phyloP scores from a whole-genome alignment of 1,139 yeast genomes.

The Casaregolazyma suthepensis region DNA sequence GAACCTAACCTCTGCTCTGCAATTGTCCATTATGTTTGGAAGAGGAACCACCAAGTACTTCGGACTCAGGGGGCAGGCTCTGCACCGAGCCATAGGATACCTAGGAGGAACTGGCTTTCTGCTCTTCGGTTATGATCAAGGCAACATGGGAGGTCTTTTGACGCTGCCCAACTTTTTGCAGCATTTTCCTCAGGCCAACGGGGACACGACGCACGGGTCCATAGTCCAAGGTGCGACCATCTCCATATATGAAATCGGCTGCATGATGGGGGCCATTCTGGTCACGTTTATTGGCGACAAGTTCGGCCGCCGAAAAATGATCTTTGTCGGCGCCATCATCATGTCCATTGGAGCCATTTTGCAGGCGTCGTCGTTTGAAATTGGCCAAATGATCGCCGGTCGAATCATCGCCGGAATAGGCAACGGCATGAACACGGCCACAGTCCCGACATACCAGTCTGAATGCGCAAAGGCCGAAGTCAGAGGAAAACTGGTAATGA shows the following conservation, averaged over 20 bases:
- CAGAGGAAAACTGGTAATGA: conserved; percentile 60
- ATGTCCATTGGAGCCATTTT: conserved; percentile 58
- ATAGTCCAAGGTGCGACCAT: conserved; percentile 22
- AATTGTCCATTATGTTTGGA: neutral
- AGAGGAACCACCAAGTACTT: conserved; percentile 29
- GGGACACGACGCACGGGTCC: conserved; percentile 6
- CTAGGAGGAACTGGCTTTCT: conserved; percentile 53
- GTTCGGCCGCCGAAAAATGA: conserved; percentile 60
- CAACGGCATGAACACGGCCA: conserved; percentile 54
- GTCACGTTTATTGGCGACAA: conserved; percentile 58
- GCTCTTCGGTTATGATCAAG: conserved; percentile 74
- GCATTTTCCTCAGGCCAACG: conserved; percentile 37
- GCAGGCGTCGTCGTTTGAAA: conserved; percentile 49
- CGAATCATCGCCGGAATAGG: conserved; percentile 54
- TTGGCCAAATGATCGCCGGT: conserved; percentile 62
- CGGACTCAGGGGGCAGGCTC: conserved; percentile 44
- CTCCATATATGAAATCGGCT: conserved; percentile 68
- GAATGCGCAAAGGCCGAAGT: conserved; percentile 42
- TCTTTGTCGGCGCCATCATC: conserved; percentile 51
- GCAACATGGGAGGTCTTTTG: conserved; percentile 48
- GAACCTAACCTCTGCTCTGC: neutral
- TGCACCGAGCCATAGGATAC: conserved; percentile 36
- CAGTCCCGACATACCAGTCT: conserved; percentile 52
- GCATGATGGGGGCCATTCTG: conserved; percentile 60
- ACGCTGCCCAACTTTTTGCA: conserved; percentile 37